Conservation (phyloP, 108 stramenopile species). For the Mediolabrus comicus region DNA sequence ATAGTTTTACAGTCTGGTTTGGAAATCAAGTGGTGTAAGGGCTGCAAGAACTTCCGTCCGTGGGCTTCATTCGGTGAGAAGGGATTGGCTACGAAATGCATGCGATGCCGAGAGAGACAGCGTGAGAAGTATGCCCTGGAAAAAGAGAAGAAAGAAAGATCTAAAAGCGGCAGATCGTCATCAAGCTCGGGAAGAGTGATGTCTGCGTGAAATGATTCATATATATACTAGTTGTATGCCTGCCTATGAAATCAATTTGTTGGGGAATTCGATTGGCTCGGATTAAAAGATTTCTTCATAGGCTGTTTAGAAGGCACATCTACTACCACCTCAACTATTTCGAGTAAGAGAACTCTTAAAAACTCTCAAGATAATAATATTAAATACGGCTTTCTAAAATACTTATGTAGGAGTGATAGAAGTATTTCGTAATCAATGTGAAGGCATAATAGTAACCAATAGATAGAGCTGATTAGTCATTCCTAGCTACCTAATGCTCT, state of each 20-base stretch:
- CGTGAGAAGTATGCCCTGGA: constrained; percentile 79
- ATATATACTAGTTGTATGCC: neutral
- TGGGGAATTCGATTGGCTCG: neutral
- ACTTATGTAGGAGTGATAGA: no score
- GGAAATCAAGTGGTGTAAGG: constrained; percentile 94
- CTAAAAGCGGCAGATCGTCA: no score
- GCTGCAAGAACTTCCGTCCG: constrained; percentile 90
- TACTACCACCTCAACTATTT: no score
- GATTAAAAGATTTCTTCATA: neutral
- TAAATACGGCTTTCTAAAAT: no score
- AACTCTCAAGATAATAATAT: no score
- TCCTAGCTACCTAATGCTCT: no score
- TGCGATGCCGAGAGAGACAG: constrained; percentile 85
- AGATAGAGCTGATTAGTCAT: no score
- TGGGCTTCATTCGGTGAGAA: constrained; percentile 92
- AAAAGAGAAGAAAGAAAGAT: neutral
- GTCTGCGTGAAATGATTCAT: neutral
- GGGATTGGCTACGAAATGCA: constrained; percentile 87
- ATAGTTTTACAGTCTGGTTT: constrained; percentile 67
- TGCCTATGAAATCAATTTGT: neutral
- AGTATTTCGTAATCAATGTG: no score
- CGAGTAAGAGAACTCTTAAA: no score
- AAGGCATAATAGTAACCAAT: no score
- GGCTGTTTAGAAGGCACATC: neutral
- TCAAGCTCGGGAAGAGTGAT: neutral